These are phyloP conservation scores for Lavandula angustifolia DNA, from an alignment of 257 asterid species.

Conservation along the genomic window DNA sequence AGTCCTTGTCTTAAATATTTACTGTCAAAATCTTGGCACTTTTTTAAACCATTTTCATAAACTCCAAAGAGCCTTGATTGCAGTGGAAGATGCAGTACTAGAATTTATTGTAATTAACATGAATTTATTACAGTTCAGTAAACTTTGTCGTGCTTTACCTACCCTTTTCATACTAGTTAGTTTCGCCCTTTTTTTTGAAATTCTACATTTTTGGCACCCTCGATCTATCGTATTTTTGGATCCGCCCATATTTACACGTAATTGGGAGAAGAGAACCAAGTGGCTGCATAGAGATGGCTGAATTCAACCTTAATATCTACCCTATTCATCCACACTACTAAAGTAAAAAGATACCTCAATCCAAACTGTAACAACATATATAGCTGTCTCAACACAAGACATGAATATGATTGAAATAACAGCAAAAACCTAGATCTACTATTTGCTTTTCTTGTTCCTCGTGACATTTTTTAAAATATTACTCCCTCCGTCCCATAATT, in stretches of 20 bases:
- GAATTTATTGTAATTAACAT: not conserved
- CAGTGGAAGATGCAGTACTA: not conserved
- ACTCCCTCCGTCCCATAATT: no score
- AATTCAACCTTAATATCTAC: conserved; percentile 20
- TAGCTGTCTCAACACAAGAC: conserved; percentile 23
- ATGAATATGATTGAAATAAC: conserved; percentile 23
- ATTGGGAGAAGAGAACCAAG: not conserved
- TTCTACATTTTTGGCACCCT: no score
- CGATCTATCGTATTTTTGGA: no score
- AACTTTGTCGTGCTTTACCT: no score
- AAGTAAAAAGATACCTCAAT: conserved; percentile 18
- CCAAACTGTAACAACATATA: conserved; percentile 15
- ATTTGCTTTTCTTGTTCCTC: conserved; percentile 16
- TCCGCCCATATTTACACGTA: no score
- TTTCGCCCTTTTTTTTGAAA: no score
- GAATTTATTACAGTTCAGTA: no score
- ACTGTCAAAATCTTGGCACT: conserved; percentile 19
- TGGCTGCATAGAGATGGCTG: conserved; percentile 18
- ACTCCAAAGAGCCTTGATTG: conserved; percentile 8
- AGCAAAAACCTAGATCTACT: conserved; percentile 2
- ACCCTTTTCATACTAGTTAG: no score
- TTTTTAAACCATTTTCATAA: conserved; percentile 4
- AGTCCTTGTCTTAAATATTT: conserved; percentile 35
- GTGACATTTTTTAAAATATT: not conserved
- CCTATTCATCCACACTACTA: conserved; percentile 16